phyloP scores from a whole-genome alignment of 164 flowering plant genomes.

The Akebia trifoliata region DNA sequence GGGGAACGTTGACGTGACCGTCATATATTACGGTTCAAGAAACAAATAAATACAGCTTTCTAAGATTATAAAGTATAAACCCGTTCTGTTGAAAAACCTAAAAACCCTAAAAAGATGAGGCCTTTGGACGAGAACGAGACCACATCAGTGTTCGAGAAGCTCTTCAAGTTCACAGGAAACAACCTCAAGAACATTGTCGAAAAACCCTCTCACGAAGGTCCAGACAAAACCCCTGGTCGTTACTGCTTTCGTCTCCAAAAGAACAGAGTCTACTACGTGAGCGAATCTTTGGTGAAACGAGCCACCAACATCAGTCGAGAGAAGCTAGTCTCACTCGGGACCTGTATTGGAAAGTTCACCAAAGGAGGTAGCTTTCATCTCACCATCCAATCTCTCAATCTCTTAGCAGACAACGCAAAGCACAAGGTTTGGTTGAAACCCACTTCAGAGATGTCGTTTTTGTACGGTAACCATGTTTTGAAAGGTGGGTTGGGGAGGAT shows the following conservation, averaged over 20 bases:
- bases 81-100: no score
- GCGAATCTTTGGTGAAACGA: conserved; percentile 51
- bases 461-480: conserved; percentile 81
- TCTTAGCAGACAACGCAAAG: conserved; percentile 72
- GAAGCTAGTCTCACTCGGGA: conserved; percentile 45
- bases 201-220: conserved; percentile 56
- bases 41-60: no score
- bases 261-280: conserved; percentile 55
- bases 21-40: no score
- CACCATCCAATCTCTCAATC: conserved; percentile 49
- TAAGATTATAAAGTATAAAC: no score
- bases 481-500: conserved; percentile 85
- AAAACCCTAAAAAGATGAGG: no score
- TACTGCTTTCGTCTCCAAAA: conserved; percentile 67
- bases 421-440: conserved; percentile 97
- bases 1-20: no score
- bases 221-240: conserved; percentile 40
- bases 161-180: conserved; percentile 61
- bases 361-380: conserved; percentile 65
- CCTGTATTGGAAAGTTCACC: conserved; percentile 62
- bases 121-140: conserved; percentile 65
- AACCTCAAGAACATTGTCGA: conserved; percentile 69
- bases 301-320: conserved; percentile 57
- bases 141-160: conserved; percentile 58
- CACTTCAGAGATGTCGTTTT: conserved; percentile 78